These are phyloP conservation scores for Cyathus striatus DNA, from an alignment of 768 basidiomycete genomes.

Conservation along the genomic window DNA sequence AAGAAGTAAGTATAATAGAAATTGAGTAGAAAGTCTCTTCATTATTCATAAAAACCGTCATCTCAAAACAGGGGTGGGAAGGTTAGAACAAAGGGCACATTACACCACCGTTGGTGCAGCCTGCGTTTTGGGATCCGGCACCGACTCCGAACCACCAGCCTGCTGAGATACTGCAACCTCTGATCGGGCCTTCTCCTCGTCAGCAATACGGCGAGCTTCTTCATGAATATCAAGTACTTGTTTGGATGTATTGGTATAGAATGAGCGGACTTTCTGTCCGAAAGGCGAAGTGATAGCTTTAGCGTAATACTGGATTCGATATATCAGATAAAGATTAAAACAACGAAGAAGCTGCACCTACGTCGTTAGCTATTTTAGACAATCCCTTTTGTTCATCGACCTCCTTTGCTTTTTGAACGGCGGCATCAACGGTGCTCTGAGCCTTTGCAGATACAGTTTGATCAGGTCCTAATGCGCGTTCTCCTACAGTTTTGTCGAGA, in stretches of 20 bases:
- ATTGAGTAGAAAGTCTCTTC: no score
- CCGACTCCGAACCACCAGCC: slow-evolving; percentile 3
- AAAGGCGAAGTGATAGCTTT: slow-evolving; percentile 71
- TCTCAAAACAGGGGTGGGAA: no score
- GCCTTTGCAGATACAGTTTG: slow-evolving; percentile 77
- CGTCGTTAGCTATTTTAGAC: slow-evolving; percentile 64
- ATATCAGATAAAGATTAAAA: slow-evolving; percentile 5
- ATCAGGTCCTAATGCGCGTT: slow-evolving; percentile 70
- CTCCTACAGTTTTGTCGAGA: slow-evolving; percentile 68
- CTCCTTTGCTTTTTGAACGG: slow-evolving; percentile 62
- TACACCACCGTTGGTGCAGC: slow-evolving; percentile 12
- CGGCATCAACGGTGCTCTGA: slow-evolving; percentile 56
- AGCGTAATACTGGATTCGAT: slow-evolving; percentile 65
- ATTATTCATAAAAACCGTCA: no score
- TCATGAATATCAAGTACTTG: slow-evolving; percentile 90
- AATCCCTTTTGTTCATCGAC: slow-evolving; percentile 83
- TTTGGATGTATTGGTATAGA: slow-evolving; percentile 88
- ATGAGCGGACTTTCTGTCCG: slow-evolving; percentile 70
- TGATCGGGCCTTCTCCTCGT: slow-evolving; percentile 40
- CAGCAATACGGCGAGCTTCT: slow-evolving; percentile 81
- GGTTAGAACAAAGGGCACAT: no score
- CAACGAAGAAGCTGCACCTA: slow-evolving; percentile 19
- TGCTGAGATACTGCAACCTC: slow-evolving; percentile 1
- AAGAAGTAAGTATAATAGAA: no score
- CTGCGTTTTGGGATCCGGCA: slow-evolving; percentile 9